phyloP scores from a whole-genome alignment of 306 rosid genomes.

The Trifolium fragiferum region DNA sequence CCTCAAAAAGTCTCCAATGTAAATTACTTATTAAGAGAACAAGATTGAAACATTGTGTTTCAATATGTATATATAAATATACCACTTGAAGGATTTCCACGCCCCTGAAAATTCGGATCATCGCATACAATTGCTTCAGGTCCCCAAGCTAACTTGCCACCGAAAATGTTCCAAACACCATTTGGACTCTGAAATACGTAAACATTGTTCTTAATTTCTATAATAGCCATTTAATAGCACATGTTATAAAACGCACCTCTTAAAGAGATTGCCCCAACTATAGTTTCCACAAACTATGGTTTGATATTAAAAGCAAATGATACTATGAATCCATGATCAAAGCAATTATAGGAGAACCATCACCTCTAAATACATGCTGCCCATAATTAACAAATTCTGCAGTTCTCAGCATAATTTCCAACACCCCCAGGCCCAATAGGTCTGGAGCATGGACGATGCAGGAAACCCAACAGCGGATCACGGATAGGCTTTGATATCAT shows the following conservation, averaged over 20 bases:
- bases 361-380: constrained; percentile 6
- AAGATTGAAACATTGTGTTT: constrained; percentile 7
- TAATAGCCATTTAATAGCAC: constrained; percentile 1
- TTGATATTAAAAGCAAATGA: constrained; percentile 21
- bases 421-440: not conserved
- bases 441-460: not conserved
- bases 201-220: constrained; percentile 34
- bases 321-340: constrained; percentile 9
- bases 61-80: constrained; percentile 31
- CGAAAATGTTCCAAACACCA: constrained; percentile 85
- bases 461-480: not conserved
- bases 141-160: constrained; percentile 83
- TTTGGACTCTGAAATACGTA: constrained; percentile 69
- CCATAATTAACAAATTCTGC: constrained; percentile 7
- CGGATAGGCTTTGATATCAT: not conserved
- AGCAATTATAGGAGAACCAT: constrained; percentile 1
- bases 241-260: constrained; percentile 16
- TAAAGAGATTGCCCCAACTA: constrained; percentile 27
- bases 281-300: constrained; percentile 22
- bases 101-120: constrained; percentile 79
- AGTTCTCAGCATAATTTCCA: not conserved
- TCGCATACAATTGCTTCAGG: constrained; percentile 86
- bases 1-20: constrained; percentile 16
- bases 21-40: constrained; percentile 16
- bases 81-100: constrained; percentile 81